Percentiles rank a stretch among this genome's conserved stretches.
Evolutionary conservation across 768 basidiomycete species (phyloP).

Genomic region (Thelephora ganbajun): DNA sequence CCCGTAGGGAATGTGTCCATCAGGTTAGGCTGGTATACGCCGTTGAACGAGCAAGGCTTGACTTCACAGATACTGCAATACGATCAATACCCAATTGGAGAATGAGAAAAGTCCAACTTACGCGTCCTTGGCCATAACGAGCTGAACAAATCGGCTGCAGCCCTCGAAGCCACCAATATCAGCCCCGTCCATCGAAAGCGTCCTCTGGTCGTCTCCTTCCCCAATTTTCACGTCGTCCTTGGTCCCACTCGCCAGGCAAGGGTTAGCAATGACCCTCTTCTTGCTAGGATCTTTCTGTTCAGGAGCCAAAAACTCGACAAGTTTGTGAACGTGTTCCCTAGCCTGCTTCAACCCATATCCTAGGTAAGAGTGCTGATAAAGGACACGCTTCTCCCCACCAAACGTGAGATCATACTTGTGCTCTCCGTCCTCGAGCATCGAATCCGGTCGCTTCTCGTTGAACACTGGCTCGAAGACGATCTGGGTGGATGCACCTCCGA

Average conservation of each 20-base stretch:
- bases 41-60: conserved; percentile 94
- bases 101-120: conserved; percentile 26
- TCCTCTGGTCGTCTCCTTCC: conserved; percentile 27
- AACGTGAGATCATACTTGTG: conserved; percentile 83
- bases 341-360: conserved; percentile 94
- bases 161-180: conserved; percentile 76
- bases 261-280: conserved; percentile 44
- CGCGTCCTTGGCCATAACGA: conserved; percentile 93
- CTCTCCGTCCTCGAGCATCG: conserved; percentile 58
- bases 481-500: conserved; percentile 95
- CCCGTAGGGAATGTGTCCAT: conserved; percentile 80
- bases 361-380: conserved; percentile 97
- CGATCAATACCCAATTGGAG: background rate
- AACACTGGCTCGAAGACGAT: conserved; percentile 88
- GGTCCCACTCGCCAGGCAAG: conserved; percentile 67
- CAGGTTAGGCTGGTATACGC: conserved; percentile 92
- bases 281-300: conserved; percentile 11
- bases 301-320: conserved; percentile 79
- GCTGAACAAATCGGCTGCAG: conserved; percentile 69
- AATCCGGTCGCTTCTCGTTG: conserved; percentile 22
- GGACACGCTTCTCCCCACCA: conserved; percentile 49
- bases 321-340: conserved; percentile 67
- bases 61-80: conserved; percentile 60
- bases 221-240: conserved; percentile 49
- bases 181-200: conserved; percentile 78